A percentile compares a stretch with the other conserved stretches of the same genome.
Conservation (phyloP, 2,329 filamentous ascomycete species). For the Simplicillium aogashimaense region DNA sequence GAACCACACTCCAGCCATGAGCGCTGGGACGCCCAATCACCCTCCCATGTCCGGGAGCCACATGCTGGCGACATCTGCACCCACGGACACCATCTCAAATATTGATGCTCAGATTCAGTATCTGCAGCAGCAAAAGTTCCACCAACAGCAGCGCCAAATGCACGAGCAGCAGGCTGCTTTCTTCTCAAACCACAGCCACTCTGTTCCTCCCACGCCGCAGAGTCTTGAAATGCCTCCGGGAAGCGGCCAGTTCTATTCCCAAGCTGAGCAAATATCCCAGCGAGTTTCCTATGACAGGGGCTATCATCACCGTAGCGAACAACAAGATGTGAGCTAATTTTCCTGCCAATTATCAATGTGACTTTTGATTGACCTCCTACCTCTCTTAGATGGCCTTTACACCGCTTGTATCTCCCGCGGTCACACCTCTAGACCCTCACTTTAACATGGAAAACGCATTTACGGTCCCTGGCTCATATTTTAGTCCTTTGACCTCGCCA, state of each 20-base stretch:
- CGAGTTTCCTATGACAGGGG: slow-evolving; percentile 53
- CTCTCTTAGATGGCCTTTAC: slow-evolving; percentile 60
- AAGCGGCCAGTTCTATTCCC: slow-evolving; percentile 47
- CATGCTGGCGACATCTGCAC: slow-evolving; percentile 27
- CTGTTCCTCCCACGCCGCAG: slow-evolving; percentile 70
- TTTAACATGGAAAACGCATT: slow-evolving; percentile 52
- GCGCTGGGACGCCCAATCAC: slow-evolving; percentile 29
- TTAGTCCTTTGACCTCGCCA: slow-evolving; percentile 75
- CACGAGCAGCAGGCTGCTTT: slow-evolving; percentile 48
- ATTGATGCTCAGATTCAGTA: slow-evolving; percentile 59
- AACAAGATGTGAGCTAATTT: slow-evolving; percentile 47
- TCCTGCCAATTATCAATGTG: neutral
- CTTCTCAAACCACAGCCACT: slow-evolving; percentile 44
- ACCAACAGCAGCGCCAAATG: slow-evolving; percentile 48
- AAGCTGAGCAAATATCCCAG: slow-evolving; percentile 40
- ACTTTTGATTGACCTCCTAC: slow-evolving; percentile 5
- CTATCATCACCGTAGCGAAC: slow-evolving; percentile 57
- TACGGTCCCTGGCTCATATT: slow-evolving; percentile 61
- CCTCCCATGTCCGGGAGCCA: slow-evolving; percentile 32
- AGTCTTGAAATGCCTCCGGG: slow-evolving; percentile 66
- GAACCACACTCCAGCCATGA: slow-evolving; percentile 37
- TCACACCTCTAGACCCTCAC: slow-evolving; percentile 66
- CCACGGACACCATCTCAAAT: slow-evolving; percentile 44
- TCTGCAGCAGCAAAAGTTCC: slow-evolving; percentile 52
- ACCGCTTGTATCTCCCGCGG: slow-evolving; percentile 73